phyloP scores from a whole-genome alignment of 805 yeast genomes.

The Kazachstania bromeliacearum region DNA sequence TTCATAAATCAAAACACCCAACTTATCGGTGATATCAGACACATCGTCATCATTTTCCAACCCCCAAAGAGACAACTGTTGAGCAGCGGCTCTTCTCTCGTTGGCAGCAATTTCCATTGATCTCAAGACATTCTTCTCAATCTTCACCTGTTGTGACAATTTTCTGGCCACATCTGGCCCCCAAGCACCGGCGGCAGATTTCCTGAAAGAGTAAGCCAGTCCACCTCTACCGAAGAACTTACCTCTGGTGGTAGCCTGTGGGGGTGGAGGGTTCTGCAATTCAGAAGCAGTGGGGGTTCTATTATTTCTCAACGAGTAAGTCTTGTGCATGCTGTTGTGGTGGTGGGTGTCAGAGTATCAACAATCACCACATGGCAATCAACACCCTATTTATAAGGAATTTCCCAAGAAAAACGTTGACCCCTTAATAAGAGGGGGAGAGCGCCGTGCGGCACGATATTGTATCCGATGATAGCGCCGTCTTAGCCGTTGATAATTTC shows the following conservation, averaged over 20 bases:
- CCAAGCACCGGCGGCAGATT: constrained; percentile 64
- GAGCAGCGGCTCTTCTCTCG: constrained; percentile 75
- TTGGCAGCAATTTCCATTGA: constrained; percentile 67
- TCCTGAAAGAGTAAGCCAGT: constrained; percentile 47
- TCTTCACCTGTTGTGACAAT: constrained; percentile 62
- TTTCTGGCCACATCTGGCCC: constrained; percentile 77
- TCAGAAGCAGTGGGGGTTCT: constrained; percentile 98
- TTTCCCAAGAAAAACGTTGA: no score
- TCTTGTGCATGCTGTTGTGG: constrained; percentile 77
- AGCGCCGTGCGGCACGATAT: no score
- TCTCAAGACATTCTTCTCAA: constrained; percentile 75
- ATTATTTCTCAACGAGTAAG: constrained; percentile 87
- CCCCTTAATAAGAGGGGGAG: no score
- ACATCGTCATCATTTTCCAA: constrained; percentile 80
- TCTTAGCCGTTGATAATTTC: constrained; percentile 31
- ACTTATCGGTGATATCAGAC: constrained; percentile 75
- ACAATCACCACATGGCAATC: no score
- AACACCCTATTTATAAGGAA: no score
- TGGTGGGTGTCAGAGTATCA: no score
- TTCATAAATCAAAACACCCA: constrained; percentile 75
- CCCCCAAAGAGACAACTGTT: constrained; percentile 80
- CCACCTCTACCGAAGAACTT: constrained; percentile 83
- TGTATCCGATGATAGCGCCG: no score
- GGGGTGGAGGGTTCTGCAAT: constrained; percentile 89
- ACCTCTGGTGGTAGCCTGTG: constrained; percentile 73